phyloP scores from a whole-genome alignment of 2,329 filamentous ascomycete genomes.

The Tolypocladium pustulatum region DNA sequence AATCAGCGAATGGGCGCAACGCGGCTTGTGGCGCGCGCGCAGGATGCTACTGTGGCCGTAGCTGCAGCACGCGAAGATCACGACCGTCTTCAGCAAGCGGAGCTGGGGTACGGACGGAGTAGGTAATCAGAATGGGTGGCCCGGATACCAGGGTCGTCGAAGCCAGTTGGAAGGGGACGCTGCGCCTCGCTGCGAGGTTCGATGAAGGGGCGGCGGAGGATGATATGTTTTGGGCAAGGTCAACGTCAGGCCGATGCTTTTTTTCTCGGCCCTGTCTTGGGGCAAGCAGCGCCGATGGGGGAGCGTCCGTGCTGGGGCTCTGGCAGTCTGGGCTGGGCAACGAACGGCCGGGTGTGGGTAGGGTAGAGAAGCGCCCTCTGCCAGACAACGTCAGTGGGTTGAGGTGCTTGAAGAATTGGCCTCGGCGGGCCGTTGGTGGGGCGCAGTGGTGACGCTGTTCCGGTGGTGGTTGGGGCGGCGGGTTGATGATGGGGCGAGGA shows the following conservation, averaged over 20 bases:
- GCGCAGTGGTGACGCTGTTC: background rate
- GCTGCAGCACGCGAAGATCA: background rate
- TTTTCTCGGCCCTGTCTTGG: background rate
- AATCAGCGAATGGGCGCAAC: background rate
- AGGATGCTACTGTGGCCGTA: background rate
- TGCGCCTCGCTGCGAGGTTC: background rate
- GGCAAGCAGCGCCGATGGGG: background rate
- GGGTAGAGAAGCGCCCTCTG: conserved; percentile 3
- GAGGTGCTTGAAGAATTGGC: conserved; percentile 3
- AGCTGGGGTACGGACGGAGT: background rate
- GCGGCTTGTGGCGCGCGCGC: background rate
- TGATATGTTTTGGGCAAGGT: background rate
- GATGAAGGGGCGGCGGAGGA: background rate
- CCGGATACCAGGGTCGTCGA: background rate
- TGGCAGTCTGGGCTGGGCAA: background rate
- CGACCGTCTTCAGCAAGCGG: background rate
- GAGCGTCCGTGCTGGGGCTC: background rate
- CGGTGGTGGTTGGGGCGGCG: conserved; percentile 1
- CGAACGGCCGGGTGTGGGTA: background rate
- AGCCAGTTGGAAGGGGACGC: background rate
- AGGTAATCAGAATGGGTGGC: background rate
- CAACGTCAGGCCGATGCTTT: background rate
- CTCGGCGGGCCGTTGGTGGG: conserved; percentile 8
- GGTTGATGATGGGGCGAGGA: background rate
- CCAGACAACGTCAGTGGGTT: conserved; percentile 6